Evolutionary conservation across 495 filamentous ascomycete species (phyloP), one percentile per base, ranked within the genome.

Genomic region (Daldinia decipiens): DNA sequence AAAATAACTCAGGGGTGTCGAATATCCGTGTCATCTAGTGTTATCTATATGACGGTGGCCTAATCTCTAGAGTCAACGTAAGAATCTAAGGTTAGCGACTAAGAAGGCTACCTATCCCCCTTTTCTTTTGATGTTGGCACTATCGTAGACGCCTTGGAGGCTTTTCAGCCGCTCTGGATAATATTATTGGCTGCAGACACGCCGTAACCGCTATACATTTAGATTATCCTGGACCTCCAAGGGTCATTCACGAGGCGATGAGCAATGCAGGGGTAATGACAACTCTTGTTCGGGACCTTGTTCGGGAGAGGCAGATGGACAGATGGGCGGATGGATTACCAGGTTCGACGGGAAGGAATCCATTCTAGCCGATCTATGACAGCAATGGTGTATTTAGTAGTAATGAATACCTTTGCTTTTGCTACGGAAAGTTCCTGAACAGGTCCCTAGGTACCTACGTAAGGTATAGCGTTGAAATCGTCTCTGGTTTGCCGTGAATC

Each of bases 291-390:
- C 59, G 50, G 60, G 63, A 54, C 50, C 17, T 67, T 62, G n/a
- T 55, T 65, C 59, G 50, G 60, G 63, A 54, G 52, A 31, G 40
- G 19, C 36, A 34, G 50, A 65, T 36, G 34, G 34, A 36, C n/a
- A n/a, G n/a, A n/a, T n/a, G n/a, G 40, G 19, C 36, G 27, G 50
- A 65, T 36, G 34, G 34, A 36, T 36, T 47, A 53, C 54, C 65
- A 31, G 58, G 70, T 59, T 69, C 34, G 52, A 59, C 65, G 70
- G 65, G 70, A 73, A 73, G 65, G 56, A 62, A 65, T 59, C 65
- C 70, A 52, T 52, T 73, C 24, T 59, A 34, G 57, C 65, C 61
- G 70, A 68, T 68, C 64, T 68, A 72, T 72, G 57, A 72, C 60
- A 65, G 60, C 51, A 58, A 19, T 11, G 19, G 15, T 19, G 51